Base-by-base conservation (phyloP, 164 flowering plant genomes). In the Aristolochia fimbriata region DNA sequence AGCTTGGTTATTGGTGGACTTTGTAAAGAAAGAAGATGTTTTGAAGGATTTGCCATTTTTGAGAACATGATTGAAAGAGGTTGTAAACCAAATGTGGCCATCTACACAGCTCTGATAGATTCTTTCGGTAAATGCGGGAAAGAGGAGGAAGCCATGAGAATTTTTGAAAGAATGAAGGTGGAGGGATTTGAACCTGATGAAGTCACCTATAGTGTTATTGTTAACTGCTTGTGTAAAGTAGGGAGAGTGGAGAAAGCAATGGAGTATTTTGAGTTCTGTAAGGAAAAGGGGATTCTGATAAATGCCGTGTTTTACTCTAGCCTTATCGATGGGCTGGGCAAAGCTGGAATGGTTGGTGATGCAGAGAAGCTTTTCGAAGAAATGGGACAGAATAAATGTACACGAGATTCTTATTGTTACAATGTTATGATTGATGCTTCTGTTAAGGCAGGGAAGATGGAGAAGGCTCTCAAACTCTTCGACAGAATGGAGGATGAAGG, bases 341-440 rank as follows among this genome's bases (percentile, higher is more conserved):
- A 91, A 72, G 87, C 79, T 41, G 91, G 96, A 62, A 78, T 88
- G 69, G 70, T 85, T 15, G 80, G 77, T 47, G 95, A 86, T 69
- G 97, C 97, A 24, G 81, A 80, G 74, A 70, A 72, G 57, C 77
- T 85, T 61, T 94, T 87, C 54, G 88, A 91, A 56, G 86, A 85
- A 57, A 94, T 94, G 96, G 74, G 31, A n/a, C 76, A 71, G 57
- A 74, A 72, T 55, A 93, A 93, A 5, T 94, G 88, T 58, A 56
- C 82, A 4, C 70, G 74, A 51, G 99, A 94, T 77, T 91, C 96
- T 2, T 91, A 81, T 73, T 94, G 99, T 69, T 91, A 91, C 58
- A 91, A 94, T 62, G 83, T 81, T 19, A 78, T 88, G 33, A 94
- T 94, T 47, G 91, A 94, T 72, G 93, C 87, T 14, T 69, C 81